These are phyloP conservation scores for Plasmodium malariae DNA, from an alignment of 169 alveolate genomes.

Conservation along the genomic window DNA sequence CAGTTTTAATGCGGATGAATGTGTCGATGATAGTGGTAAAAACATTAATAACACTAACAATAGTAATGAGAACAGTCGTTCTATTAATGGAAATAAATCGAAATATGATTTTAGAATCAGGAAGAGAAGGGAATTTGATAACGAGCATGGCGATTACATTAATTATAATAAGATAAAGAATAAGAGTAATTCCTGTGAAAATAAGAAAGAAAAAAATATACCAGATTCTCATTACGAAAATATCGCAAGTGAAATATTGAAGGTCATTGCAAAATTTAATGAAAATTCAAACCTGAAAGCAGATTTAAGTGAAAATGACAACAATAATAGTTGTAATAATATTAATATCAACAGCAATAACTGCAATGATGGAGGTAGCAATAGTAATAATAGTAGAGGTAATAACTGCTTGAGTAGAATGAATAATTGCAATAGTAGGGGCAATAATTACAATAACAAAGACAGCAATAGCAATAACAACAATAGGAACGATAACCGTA, in stretches of 20 bases:
- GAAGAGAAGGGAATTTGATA: background rate
- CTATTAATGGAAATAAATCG: background rate
- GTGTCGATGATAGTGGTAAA: background rate
- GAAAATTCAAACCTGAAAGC: background rate
- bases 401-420: background rate
- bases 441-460: slow-evolving; percentile 2
- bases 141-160: background rate
- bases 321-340: too few species aligned
- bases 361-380: background rate
- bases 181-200: background rate
- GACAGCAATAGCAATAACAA: background rate
- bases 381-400: background rate
- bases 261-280: slow-evolving; percentile 12
- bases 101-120: slow-evolving; percentile 10
- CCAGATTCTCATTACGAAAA: slow-evolving; percentile 10
- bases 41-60: background rate
- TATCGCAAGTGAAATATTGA: slow-evolving; percentile 20
- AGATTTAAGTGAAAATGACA: too few species aligned
- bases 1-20: background rate
- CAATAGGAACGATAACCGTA: background rate
- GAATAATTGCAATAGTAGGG: background rate
- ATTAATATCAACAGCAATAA: too few species aligned
- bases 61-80: background rate
- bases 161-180: slow-evolving; percentile 4
- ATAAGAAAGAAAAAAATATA: background rate